Conservation (phyloP, 768 basidiomycete species). For the Mycena chlorophos region DNA sequence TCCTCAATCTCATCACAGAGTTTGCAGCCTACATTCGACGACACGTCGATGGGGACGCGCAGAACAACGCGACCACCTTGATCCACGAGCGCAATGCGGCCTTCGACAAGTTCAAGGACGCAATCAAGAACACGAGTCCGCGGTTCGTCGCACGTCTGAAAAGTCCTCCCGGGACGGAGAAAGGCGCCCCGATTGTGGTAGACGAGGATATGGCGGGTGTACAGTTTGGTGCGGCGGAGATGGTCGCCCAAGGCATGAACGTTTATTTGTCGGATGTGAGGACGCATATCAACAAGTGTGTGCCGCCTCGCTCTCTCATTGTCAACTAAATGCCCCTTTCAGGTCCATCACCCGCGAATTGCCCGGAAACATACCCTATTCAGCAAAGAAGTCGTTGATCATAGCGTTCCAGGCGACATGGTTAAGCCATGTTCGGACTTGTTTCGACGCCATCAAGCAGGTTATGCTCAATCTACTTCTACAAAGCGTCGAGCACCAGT, state of each 20-base stretch:
- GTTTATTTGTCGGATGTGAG: constrained; percentile 36
- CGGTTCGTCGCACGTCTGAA: constrained; percentile 33
- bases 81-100: constrained; percentile 33
- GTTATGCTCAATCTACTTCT: constrained; percentile 33
- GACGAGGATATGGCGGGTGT: constrained; percentile 15
- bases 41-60: constrained; percentile 33
- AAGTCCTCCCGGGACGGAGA: background rate
- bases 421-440: constrained; percentile 24
- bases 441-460: constrained; percentile 27
- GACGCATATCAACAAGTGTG: constrained; percentile 33
- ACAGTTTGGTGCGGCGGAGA: constrained; percentile 17
- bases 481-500: constrained; percentile 34
- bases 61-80: constrained; percentile 24
- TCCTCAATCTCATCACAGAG: constrained; percentile 35
- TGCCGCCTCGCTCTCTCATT: background rate
- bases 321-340: background rate
- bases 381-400: constrained; percentile 37
- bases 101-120: constrained; percentile 30
- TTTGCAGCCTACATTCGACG: constrained; percentile 33
- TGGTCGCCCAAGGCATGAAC: constrained; percentile 17
- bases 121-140: constrained; percentile 36
- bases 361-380: constrained; percentile 40
- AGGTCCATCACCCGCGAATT: constrained; percentile 41
- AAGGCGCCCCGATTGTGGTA: constrained; percentile 15
- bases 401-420: constrained; percentile 33